phyloP scores from a whole-genome alignment of 805 yeast genomes.

The Candida pseudofarinosa region DNA sequence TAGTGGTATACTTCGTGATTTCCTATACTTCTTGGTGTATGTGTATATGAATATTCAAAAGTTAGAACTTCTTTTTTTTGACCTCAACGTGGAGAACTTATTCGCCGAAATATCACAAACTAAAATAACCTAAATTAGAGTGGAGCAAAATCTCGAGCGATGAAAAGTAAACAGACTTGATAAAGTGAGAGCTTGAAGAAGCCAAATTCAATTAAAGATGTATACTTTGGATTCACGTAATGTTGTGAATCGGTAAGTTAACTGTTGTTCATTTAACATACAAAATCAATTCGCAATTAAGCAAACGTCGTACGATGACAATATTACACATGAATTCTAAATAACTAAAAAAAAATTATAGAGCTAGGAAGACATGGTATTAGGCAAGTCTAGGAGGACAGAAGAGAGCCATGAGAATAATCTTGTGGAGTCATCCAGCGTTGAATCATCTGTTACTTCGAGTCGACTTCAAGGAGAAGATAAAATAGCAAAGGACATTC shows the following conservation, averaged over 20 bases:
- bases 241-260: neutral
- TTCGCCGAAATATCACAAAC: neutral
- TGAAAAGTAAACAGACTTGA: too few species aligned
- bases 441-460: too few species aligned
- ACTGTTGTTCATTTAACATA: neutral
- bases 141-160: too few species aligned
- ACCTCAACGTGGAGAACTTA: neutral
- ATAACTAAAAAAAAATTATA: neutral
- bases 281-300: neutral
- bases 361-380: neutral
- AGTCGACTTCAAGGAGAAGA: too few species aligned
- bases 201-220: neutral
- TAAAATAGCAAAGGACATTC: too few species aligned
- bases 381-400: neutral
- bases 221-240: neutral
- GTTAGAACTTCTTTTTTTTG: neutral
- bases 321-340: neutral
- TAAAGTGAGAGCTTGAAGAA: neutral
- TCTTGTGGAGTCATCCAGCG: too few species aligned
- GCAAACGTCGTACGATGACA: neutral
- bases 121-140: too few species aligned
- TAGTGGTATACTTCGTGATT: too few species aligned
- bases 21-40: too few species aligned
- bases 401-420: neutral
- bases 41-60: too few species aligned